A percentile compares a stretch with the other conserved stretches of the same genome.
Evolutionary conservation across 2,329 filamentous ascomycete genomes (phyloP).

Genomic region (Cytospora piceicola): DNA sequence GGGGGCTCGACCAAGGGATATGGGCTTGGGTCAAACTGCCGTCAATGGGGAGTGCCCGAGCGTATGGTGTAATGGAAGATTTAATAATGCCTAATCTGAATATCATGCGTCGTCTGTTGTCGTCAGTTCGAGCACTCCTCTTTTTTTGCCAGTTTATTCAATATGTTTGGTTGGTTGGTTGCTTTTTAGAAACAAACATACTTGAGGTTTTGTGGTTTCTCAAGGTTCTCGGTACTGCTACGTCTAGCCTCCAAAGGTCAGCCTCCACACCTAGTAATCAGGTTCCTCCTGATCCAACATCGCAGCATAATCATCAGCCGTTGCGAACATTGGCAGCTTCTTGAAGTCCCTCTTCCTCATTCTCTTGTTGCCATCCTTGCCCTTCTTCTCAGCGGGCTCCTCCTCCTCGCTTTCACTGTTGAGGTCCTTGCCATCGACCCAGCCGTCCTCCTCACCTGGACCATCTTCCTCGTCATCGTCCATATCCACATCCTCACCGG

Average conservation of each 20-base stretch:
- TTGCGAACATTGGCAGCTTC: constrained; percentile 89
- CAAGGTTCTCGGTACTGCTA: neutral
- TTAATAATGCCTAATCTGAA: no score
- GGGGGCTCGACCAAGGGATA: no score
- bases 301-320: constrained; percentile 89
- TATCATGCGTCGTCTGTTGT: no score
- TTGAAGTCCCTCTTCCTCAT: constrained; percentile 84
- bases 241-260: no score
- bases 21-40: no score
- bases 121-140: no score
- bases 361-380: constrained; percentile 45
- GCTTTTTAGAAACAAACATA: no score
- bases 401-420: constrained; percentile 46
- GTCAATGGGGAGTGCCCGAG: no score
- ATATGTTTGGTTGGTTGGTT: no score
- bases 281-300: constrained; percentile 72
- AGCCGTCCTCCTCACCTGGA: constrained; percentile 53
- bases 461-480: constrained; percentile 44
- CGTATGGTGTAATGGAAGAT: no score
- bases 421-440: constrained; percentile 59
- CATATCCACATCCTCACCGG: constrained; percentile 46
- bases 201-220: no score
- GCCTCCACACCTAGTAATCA: constrained; percentile 42
- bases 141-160: no score
- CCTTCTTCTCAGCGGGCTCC: constrained; percentile 40